Base-by-base conservation (phyloP, 2,329 filamentous ascomycete genomes). In the Davidsoniella eucalypti region DNA sequence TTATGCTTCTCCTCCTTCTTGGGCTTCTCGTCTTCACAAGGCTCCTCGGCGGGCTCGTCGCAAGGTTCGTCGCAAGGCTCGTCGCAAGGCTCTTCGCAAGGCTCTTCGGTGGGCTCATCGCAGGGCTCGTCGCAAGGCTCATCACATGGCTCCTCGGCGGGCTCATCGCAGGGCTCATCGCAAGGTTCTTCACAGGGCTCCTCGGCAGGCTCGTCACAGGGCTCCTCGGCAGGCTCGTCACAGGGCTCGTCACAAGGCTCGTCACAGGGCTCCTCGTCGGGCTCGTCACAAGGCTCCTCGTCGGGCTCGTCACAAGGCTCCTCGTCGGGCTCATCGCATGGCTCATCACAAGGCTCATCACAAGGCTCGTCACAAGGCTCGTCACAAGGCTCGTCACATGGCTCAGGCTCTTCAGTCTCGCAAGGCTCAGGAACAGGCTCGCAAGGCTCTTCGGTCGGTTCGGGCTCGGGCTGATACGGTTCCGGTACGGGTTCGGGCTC, bases 1-100 rank as follows among this genome's bases (percentile, higher is more conserved):
- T 53, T 54, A 38, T 56, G 48, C 47, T 55, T 52, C 44, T 54
- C 47, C 25, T 47, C 53, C n/a, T 51, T 47, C 52, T 55, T 50
- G 40, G 33, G 41, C 47, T 48, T 53, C 44, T 46, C 29, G 5
- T 53, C 47, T 46, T 50, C 49, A 25, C 46, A 45, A 5, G 52
- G 49, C 49, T 54, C 39, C 16, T 54, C 52, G 12, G 43, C 44
- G 17, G 49, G 53, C 41, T 51, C 48, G 12, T 42, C 49, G 12
- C 37, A 41, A 5, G 47, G 47, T 39, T 50, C 47, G 5, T 51
- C 49, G n/a, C 36, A 37, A 37, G 49, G 38, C 21, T 52, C 49
- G 16, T 44, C 21, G 7, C 18, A 44, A 6, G 48, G 26, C 16
- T 45, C 48, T 18, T 44, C 25, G 18, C 26, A 36, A 7, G 44